Evolutionary conservation across 108 stramenopile genomes (phyloP), one percentile per base, ranked within the genome.

Genomic region (Stephanodiscus triporus): DNA sequence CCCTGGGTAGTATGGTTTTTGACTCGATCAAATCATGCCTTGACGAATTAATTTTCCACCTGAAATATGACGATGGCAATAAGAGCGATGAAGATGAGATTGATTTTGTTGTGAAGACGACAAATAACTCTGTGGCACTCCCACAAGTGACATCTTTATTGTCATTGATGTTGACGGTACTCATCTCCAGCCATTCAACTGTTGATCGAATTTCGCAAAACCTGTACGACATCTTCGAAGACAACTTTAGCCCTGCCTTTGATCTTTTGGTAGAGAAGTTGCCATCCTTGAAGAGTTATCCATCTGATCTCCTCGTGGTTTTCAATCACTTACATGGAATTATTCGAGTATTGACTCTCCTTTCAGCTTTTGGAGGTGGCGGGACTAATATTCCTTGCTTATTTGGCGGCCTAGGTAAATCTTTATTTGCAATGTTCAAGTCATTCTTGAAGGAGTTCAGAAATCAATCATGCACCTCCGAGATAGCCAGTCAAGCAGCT

Each of bases 271-370:
- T 64, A 27, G 70, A 71, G 45, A 59, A 37, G n/a, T 40, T 76
- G 37, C 36, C 73, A 66, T 66, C 59, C 27, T 62, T 68, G 17
- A 63, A 10, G 17, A 45, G 49, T n/a, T 51, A 54, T 34, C 75
- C 65, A 29, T 43, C 74, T 17, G 81, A 82, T 55, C 14, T 75
- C 19, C 34, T 66, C 24, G 66, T 66, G 40, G 61, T 68, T 32
- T 38, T 76, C 47, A 67, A 71, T 56, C 81, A 76, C 47, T 38
- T 82, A 27, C 68, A 82, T 30, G 74, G 81, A 42, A 67, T 75
- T 48, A 36, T 76, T 45, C 59, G 65, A 47, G 59, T 72, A 10
- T 56, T 82, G 30, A 72, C 64, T 42, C 51, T 69, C 17, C n/a
- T 71, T 62, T 56, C 49, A 32, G 70, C 64, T 29, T 30, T 43